Percentiles rank a stretch among this genome's conserved stretches.
These are phyloP conservation scores for Pholiota adiposa DNA, from an alignment of 1,284 basidiomycete species.

Conservation along the genomic window DNA sequence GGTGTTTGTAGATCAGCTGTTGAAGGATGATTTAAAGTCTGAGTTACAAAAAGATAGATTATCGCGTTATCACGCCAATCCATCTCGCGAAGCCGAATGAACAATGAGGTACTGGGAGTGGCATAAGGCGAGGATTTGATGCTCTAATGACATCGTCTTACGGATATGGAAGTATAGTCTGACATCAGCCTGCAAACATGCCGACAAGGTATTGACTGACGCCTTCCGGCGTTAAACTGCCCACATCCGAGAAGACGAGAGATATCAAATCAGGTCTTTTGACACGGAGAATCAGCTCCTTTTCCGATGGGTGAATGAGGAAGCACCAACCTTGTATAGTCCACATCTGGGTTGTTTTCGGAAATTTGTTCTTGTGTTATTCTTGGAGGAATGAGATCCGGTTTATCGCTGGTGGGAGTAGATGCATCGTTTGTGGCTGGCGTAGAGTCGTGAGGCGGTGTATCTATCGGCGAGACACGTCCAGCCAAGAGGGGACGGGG, in stretches of 20 bases:
- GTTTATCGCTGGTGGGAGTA: slow-evolving; percentile 23
- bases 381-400: slow-evolving; percentile 36
- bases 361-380: slow-evolving; percentile 78
- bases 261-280: slow-evolving; percentile 85
- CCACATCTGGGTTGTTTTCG: slow-evolving; percentile 81
- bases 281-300: slow-evolving; percentile 22
- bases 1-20: slow-evolving; percentile 21
- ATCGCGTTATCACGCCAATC: slow-evolving; percentile 28
- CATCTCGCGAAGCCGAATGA: slow-evolving; percentile 22
- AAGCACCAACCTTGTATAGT: slow-evolving; percentile 72
- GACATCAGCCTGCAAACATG: slow-evolving; percentile 77
- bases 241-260: slow-evolving; percentile 90
- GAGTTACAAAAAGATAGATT: slow-evolving; percentile 28
- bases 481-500: slow-evolving; percentile 38
- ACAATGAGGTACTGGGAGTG: slow-evolving; percentile 10
- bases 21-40: slow-evolving; percentile 21
- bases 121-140: slow-evolving; percentile 15
- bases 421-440: slow-evolving; percentile 20
- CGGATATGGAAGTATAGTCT: slow-evolving; percentile 10
- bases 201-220: slow-evolving; percentile 91
- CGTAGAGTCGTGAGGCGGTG: slow-evolving; percentile 20
- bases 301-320: slow-evolving; percentile 13
- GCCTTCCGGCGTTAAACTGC: slow-evolving; percentile 89
- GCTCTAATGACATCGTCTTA: slow-evolving; percentile 16
- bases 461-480: slow-evolving; percentile 25